Base-by-base conservation (phyloP, 1,139 yeast genomes). In the Spathaspora sp. region DNA sequence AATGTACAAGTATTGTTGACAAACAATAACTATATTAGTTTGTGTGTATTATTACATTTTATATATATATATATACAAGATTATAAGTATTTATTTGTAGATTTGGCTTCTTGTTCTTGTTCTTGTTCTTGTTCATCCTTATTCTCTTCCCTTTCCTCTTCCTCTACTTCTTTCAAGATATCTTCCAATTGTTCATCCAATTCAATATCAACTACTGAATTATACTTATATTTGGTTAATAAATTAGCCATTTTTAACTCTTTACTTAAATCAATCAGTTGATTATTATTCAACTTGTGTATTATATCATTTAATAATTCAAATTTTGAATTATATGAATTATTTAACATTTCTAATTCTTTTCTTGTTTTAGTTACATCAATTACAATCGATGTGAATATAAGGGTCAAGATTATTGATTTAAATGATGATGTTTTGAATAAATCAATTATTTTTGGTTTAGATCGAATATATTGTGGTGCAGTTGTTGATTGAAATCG, bases 381-480 rank as follows among this genome's bases (percentile, higher is more conserved):
- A 4, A 73, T 67, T 13, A 72, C 72, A 2, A 65, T 67, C 5
- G 76, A 61, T 3, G 77, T 76, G 53, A 74, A 70, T 11, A 73
- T 53, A 27, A 73, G 52, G 3, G 75, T 68, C 33, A 72, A 63
- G 11, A 72, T 51, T 7, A 73, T 56, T 17, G 77, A 65, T 56
- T 74, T 74, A 47, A 72, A 59, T 3, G 70, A 63, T 2, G 79
- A 73, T 0, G 71, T 61, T 23, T 55, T 53, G 6, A 64, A 43
- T 5, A 64, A 47, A 20, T 61, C 63, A 41, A 55, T 49, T 25
- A 63, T 49, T 9, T 55, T 58, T 10, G 43, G 41, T 39, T 55
- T 54, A 11, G 44, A 26, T 17, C 55, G 46, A 11, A 55, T 47
- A 43, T 48, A 48, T 43, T 42, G 47, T 13, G 46, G 37, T 6